Base-by-base conservation (phyloP, 257 asterid genomes). In the Forsythia viridissima region DNA sequence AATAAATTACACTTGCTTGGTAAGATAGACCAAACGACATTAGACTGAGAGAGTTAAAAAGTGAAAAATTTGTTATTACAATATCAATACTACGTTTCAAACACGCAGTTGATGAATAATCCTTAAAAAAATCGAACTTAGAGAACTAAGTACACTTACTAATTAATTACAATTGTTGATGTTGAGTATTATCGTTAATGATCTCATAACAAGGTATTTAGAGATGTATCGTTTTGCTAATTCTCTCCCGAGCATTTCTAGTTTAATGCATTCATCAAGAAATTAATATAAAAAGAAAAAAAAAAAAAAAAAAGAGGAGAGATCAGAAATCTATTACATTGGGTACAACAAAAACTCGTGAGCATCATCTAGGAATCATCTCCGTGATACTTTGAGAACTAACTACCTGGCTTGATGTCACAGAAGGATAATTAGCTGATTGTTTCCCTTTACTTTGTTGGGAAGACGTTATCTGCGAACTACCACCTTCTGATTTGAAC, bases 281-380 rank as follows among this genome's bases (percentile, higher is more conserved):
- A 15, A 39, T 39, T 20, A 13, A 8, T 36, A 16, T 44, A 12
- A 16, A 36, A 52, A 71, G 34, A 41, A 46, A 66, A n/a, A 36
- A 46, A 6, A 8, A 10, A 57, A 30, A 63, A 73, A 66, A 70
- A 77, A 71, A 30, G 24, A 24, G 24, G 24, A 24, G 24, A 24
- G 68, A 67, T 75, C 16, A 69, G 46, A 79, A 1, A 30, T 30
- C 34, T 41, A 75, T 38, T 48, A 5, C 21, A 15, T 21, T 70
- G 57, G 48, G 18, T 68, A 79, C n/a, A 30, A 30, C 34, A 30
- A 1, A 30, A 30, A 30, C 34, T 30, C 34, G 1, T 30, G 34
- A 30, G 34, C 34, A 8, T 88, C 87, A 92, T 86, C 98, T 89
- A 71, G 98, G 98, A 80, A 84, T 65, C 88, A 93, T 76, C 82